Conservation (phyloP, 2,329 filamentous ascomycete genomes). For the Colletotrichum sp. region DNA sequence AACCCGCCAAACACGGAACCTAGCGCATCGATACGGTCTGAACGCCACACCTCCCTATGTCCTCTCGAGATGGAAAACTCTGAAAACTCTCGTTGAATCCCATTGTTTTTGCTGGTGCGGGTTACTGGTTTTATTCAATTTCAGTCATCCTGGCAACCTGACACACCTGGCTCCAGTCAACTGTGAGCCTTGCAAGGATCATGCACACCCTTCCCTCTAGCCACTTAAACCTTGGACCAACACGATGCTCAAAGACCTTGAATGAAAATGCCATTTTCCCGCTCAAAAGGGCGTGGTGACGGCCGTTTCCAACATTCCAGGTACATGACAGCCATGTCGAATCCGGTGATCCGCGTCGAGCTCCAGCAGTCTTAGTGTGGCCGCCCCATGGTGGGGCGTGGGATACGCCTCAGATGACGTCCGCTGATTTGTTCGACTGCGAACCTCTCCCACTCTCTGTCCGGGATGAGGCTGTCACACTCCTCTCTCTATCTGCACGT, state of each 20-base stretch:
- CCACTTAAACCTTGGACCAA: background rate
- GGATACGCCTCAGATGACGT: constrained; percentile 16
- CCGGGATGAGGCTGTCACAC: constrained; percentile 22
- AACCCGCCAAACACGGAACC: background rate
- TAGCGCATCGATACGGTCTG: background rate
- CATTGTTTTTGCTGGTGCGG: background rate
- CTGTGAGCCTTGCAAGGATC: background rate
- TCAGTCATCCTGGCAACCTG: background rate
- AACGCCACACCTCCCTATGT: background rate
- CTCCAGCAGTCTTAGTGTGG: constrained; percentile 16
- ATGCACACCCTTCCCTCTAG: background rate
- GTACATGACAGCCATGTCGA: constrained; percentile 6
- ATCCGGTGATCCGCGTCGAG: constrained; percentile 21
- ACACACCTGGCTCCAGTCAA: background rate
- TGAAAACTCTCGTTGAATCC: background rate
- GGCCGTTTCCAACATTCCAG: constrained; percentile 16
- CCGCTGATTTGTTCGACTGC: constrained; percentile 19
- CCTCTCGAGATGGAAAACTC: background rate
- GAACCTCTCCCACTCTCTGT: constrained; percentile 20
- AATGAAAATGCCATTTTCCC: background rate
- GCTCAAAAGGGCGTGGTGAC: background rate
- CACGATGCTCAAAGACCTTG: background rate
- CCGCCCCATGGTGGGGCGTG: constrained; percentile 13
- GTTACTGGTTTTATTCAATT: background rate
- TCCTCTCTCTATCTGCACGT: constrained; percentile 20